Base-by-base conservation (phyloP, 2,329 filamentous ascomycete genomes). In the Berkeleyomyces basicola region DNA sequence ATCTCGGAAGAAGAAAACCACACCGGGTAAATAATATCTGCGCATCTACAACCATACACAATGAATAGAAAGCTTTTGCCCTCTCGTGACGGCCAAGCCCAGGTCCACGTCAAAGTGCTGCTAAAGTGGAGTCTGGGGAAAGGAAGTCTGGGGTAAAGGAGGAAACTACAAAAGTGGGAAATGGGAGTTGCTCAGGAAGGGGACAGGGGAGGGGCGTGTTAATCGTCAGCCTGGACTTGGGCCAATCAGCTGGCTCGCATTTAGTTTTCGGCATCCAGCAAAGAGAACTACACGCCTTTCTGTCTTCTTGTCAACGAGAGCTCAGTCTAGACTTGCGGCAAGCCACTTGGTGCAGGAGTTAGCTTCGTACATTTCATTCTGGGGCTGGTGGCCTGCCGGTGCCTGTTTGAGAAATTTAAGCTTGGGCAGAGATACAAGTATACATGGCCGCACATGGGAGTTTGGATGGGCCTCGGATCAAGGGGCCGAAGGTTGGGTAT, bases 171-270 rank as follows among this genome's bases (percentile, higher is more conserved):
- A n/a, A 37, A 58, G 11, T 44, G 37, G 14, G 57, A 40, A 61
- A 43, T 23, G 49, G 37, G 39, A 44, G 43, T 61, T 58, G n/a
- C 55, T 36, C 44, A 59, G 10, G 36, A 36, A 49, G 7, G 40
- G 23, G 63, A 61, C 37, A 55, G 16, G 49, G 61, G n/a, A 31
- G 33, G 51, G 49, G 51, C 51, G 51, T 55, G 51, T 39, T n/a
- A 39, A 31, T 36, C 51, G 14, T 7, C 51, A 4, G 5, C 39
- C 31, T 39, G 33, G 31, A 39, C 46, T 37, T 36, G 33, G 33
- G 10, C 51, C 51, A 55, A 55, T 55, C 7, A 55, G 16, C 33
- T 39, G 51, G 31, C 33, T 31, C 51, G 33, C 7, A n/a, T 39
- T 16, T 39, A 55, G 2, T 23, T 23, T 23, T 55, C 36, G 51